Base-by-base conservation (phyloP, 2,329 filamentous ascomycete genomes). In the Monilinia aucupariae region DNA sequence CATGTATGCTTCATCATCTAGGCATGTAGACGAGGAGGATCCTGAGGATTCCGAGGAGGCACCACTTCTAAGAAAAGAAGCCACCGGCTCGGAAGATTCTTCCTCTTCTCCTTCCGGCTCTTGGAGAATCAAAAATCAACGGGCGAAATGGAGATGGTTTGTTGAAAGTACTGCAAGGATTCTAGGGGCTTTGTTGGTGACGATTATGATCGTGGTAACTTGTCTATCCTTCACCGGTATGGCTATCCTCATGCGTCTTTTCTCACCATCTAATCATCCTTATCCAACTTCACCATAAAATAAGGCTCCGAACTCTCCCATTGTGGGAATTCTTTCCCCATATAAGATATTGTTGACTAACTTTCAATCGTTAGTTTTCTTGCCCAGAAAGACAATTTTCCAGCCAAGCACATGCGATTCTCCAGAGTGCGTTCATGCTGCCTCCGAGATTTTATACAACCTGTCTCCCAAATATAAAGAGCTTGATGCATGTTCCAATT, bases 401-500 rank as follows among this genome's bases (percentile, higher is more conserved):
- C 60, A 68, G 56, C 49, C 68, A 15, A 63, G 43, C 37, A 64
- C 82, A 30, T 88, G 85, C 71, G 71, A 81, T 54, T 82, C 84
- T 12, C 80, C 84, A 49, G 81, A 82, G 65, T 89, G 85, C 71
- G 78, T 88, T 15, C 82, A 87, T 69, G 85, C 85, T 15, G 81
- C 85, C 5, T 85, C 84, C 15, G 80, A 83, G 66, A 80, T 88
- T 47, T 78, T 87, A 10, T 82, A 84, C 66, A 87, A 85, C 64
- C 75, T 88, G 17, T 82, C 84, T 20, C 82, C 85, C 9, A 77
- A 85, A 58, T 86, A 88, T 73, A 78, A 82, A 64, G 74, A 83
- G 2, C 76, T 90, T 47, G 85, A 90, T 71, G 83, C 88, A 1
- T 91, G 88, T 69, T 81, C 78, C n/a, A 75, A 89, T 70, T 91